Evolutionary conservation across 306 rosid genomes (phyloP), one percentile per base, ranked within the genome.

Genomic region (Prunus davidiana): DNA sequence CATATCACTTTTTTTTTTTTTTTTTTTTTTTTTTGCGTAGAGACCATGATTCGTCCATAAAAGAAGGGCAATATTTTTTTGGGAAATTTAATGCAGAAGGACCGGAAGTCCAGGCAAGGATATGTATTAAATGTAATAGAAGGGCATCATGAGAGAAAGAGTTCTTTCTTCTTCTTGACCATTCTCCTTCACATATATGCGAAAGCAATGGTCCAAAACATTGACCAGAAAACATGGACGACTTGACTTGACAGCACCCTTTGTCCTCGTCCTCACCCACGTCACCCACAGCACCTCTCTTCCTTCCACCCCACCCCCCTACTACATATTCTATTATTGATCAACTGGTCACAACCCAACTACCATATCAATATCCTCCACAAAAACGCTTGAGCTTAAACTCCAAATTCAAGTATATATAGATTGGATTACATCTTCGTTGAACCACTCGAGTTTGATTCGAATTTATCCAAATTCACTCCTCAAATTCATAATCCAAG

Each of bases 201-300:
- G 50, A 49, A 75, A 30, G 32, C 19, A 57, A 12, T 51, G 57
- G 67, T 65, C 66, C 56, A 76, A 78, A 78, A 71, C 85, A 82
- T 79, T 85, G 89, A 85, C 87, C 92, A 71, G 38, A 80, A 83
- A 81, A 64, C 85, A 78, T 71, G 87, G 79, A 56, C 66, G 66
- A 27, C 27, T 70, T 22, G 30, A 20, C 45, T 72, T 34, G 43
- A 20, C 57, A 24, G 13, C 22, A 46, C 64, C 51, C 55, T 27
- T 73, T 78, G 85, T 81, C 85, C 75, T 75, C 69, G n/a, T 66
- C 20, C 14, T 19, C 71, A 61, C 18, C 7, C n/a, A 71, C 67
- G 55, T 57, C 75, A 73, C 30, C 18, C 64, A 20, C 19, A 45
- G 20, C 51, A 24, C 34, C 38, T 20, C 64, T 74, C 27, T 64